Base-by-base conservation (phyloP, 805 yeast genomes). In the Candida parachauliodes region DNA sequence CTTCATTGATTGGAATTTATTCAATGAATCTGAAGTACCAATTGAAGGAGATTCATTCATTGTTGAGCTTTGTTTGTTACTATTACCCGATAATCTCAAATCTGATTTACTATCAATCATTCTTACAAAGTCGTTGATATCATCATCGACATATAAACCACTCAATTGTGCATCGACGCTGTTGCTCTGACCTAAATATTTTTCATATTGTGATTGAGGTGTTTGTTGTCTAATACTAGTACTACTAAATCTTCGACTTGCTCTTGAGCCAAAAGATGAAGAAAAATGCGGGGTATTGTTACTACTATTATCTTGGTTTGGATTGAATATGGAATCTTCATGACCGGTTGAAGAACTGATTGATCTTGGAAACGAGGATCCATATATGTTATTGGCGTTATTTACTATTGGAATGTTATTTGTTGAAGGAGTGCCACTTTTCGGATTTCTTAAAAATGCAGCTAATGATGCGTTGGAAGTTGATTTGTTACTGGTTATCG, bases 181-280 rank as follows among this genome's bases (percentile, higher is more conserved):
- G 36, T 34, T 28, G 11, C 47, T 54, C 33, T 50, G 48, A 15
- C 52, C 53, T 9, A 51, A 24, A 10, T 27, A 27, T 10, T 24
- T 24, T 16, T 27, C 30, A 17, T 12, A 27, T 24, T 20, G 53
- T 14, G 15, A 23, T 10, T 28, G 33, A 16, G 58, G 50, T 1
- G 54, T 45, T 25, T 52, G 51, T 36, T 59, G 64, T 16, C 57
- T 48, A 15, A 50, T 47, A 28, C 64, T 57, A 3, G 68, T 55
- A 40, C 56, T 62, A 28, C 68, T 59, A 41, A 61, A 65, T 21
- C 84, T 66, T n/a, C 82, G 70, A 41, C 70, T 62, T 11, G 64
- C 70, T 34, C 85, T 62, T n/a, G 81, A 79, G 0, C 86, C 85
- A 56, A 82, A 82, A 0, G 89, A 81, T 1, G 91, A 79, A 2